These are phyloP conservation scores for Aegilops bicornis DNA, from an alignment of 176 grass and related monocot species.

Conservation along the genomic window DNA sequence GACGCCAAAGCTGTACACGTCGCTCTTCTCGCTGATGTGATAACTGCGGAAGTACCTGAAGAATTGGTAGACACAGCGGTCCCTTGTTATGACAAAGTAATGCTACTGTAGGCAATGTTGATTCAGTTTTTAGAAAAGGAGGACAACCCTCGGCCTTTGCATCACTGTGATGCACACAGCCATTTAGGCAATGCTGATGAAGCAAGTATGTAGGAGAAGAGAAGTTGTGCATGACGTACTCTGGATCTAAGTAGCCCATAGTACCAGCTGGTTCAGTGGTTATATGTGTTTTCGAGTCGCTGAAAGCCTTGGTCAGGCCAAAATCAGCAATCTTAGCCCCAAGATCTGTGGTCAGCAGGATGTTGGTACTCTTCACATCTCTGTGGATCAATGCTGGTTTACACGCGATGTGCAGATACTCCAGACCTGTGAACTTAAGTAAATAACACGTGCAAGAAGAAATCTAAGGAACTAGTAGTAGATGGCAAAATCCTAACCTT, in stretches of 20 bases:
- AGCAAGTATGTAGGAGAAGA: neutral
- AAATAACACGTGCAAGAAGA: neutral
- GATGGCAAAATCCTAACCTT: constrained; percentile 24
- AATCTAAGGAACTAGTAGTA: neutral
- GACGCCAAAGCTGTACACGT: constrained; percentile 41
- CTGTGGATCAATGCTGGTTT: constrained; percentile 44
- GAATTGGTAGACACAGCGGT: neutral
- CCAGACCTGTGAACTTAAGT: constrained; percentile 27
- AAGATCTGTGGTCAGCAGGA: constrained; percentile 36
- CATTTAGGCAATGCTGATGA: neutral
- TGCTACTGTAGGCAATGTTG: neutral
- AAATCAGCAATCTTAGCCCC: constrained; percentile 52
- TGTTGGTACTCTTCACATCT: constrained; percentile 58
- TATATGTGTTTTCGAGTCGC: constrained; percentile 36
- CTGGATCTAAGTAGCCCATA: constrained; percentile 45
- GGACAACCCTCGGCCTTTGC: no score
- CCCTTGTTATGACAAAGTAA: neutral
- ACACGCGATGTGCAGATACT: constrained; percentile 41
- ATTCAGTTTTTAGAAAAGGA: no score
- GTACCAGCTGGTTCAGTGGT: constrained; percentile 46
- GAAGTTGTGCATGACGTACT: constrained; percentile 21
- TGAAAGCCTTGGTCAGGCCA: constrained; percentile 49
- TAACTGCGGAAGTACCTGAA: constrained; percentile 31
- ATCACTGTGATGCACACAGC: no score
- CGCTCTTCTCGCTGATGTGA: constrained; percentile 37